Base-by-base conservation (phyloP, 192 early-diverging fungal genomes). In the Coemansia sp. region DNA sequence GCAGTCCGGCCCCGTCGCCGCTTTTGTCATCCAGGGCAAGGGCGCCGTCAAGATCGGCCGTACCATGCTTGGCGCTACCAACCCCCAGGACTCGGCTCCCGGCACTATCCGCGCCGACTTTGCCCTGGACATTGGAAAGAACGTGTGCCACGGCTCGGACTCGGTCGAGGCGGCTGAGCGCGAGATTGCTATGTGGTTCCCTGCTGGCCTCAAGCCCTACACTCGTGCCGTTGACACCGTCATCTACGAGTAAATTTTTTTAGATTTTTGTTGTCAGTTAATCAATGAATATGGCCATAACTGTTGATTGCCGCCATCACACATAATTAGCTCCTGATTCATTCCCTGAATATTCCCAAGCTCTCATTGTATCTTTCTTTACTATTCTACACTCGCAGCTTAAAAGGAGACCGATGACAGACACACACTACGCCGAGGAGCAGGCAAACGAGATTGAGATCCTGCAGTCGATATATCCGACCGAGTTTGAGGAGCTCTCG, bases 51-150 rank as follows among this genome's bases (percentile, higher is more conserved):
- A 92, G 88, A 86, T 86, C 69, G 95, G 95, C 61, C 92, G 95
- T 77, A 79, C 81, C 52, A 83, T 94, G 73, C 84, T 95, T 21
- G 92, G 92, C 58, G 90, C 90, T 68, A 97, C 95, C 86, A 92
- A 95, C 87, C 95, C 95, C 68, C 83, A 93, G 65, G 85, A 84
- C 71, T 89, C 89, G 63, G 81, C 82, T 59, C 93, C 95, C 57
- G 95, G 95, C 60, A 93, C 94, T 73, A 97, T 97, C 84, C 93
- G 94, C 83, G 94, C 92, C 60, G 94, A 97, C 86, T 97, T 87
- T 75, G 86, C 86, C 79, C 86, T 95, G 56, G 90, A 93, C 56
- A 88, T 84, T 51, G 88, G 88, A 31, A 81, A 83, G 68, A 96
- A 96, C 88, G 84, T 94, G 66, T 92, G 90, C 88, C 94, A 96